Percentiles rank a stretch among this genome's conserved stretches.
Conservation (phyloP, 2,329 filamentous ascomycete species). For the Penicillium sp. region DNA sequence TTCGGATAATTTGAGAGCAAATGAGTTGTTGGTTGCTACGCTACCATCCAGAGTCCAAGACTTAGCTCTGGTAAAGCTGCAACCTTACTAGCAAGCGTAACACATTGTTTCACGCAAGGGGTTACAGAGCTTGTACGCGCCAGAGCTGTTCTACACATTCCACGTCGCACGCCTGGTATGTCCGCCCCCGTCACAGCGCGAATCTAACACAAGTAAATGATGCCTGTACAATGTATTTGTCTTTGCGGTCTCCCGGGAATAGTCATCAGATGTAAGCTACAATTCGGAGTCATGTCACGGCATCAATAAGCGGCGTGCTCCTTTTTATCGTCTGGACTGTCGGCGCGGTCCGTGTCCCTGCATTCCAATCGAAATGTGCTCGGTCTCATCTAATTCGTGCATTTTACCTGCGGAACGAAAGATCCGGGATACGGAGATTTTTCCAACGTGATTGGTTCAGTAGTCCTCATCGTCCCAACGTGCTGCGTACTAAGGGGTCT, state of each 20-base stretch:
- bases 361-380: constrained; percentile 5
- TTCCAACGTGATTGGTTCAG: neutral
- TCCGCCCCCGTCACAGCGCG: neutral
- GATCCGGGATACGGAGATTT: constrained; percentile 2
- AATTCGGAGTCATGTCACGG: neutral
- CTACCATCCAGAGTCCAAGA: neutral
- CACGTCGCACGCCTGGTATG: constrained; percentile 7
- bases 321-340: neutral
- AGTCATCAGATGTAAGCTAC: neutral
- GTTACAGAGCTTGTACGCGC: neutral
- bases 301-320: neutral
- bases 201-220: neutral
- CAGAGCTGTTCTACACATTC: constrained; percentile 1
- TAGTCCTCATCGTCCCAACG: neutral
- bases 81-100: constrained; percentile 4
- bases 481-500: neutral
- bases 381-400: neutral
- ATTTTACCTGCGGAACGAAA: neutral
- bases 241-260: neutral
- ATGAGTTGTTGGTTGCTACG: neutral
- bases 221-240: neutral
- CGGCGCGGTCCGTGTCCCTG: neutral
- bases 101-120: constrained; percentile 9
- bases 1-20: neutral
- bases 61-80: constrained; percentile 2